Evolutionary conservation across 805 yeast genomes (phyloP), one percentile per base, ranked within the genome.

Genomic region (Lachancea nothofagi): DNA sequence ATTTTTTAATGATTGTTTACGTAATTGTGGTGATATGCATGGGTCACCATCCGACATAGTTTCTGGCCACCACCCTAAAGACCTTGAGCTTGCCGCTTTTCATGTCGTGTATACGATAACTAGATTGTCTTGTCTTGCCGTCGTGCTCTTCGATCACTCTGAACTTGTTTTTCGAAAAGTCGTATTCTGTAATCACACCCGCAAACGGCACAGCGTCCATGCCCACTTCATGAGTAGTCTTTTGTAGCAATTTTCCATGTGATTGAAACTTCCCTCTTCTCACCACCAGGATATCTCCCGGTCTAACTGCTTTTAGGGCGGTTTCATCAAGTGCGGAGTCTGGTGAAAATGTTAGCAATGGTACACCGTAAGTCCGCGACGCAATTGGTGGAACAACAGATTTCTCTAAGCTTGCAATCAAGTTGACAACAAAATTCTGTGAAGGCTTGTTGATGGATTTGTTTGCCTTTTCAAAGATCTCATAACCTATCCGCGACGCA

Each of bases 261-360:
- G 79, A 75, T 46, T 74, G 77, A 62, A 90, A 89, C 44, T 73
- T 73, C 5, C 87, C 96, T 41, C 78, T 78, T 51, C 80, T 75
- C 46, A 87, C 74, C 37, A 87, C 83, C 29, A 87, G 62, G 7
- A 90, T 70, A 59, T 93, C 97, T 44, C 98, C 98, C 0, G 94
- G 80, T 34, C 74, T 70, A 40, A 88, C 74, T 29, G 78, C 83
- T 40, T 77, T 87, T 22, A 64, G 52, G 48, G 74, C 78, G 12
- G 70, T 62, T 5, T 77, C 72, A 5, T 69, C 66, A 2, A 67
- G 51, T 32, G 77, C 71, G 52, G 70, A 71, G 43, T 68, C 71
- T 13, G 60, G 51, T 80, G 88, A 45, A 83, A 70, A 17, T 74
- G 70, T n/a, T 73, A 59, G 41, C 12, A 62, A 33, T 10, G 57